Evolutionary conservation across 2,329 filamentous ascomycete species (phyloP), one percentile per base, ranked within the genome.

Genomic region (Phialocephala subalpina): DNA sequence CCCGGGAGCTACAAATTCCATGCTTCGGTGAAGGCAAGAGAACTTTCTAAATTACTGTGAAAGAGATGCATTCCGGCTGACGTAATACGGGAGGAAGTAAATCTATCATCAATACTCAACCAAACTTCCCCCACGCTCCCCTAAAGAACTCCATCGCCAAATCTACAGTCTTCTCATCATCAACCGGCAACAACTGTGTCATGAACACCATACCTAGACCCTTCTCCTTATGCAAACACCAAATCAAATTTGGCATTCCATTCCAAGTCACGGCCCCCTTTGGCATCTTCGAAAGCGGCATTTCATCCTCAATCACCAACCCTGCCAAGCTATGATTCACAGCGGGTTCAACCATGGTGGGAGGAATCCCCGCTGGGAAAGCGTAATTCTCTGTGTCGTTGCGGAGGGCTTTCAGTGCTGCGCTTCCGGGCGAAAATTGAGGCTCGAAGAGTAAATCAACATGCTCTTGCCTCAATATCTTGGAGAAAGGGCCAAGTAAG

Each of bases 221-320:
- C 16, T 45, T 58, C 35, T 45, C 56, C 22, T 11, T 45, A 29
- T 58, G 35, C 56, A 58, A 27, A 2, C 35, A 35, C 56, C 56
- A 58, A 45, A 58, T 58, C 8, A 45, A 40, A 58, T 58, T 58
- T 22, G 56, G 56, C 56, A 45, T 58, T n/a, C 56, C 56, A 27
- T 58, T 58, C 56, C 56, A 58, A 42, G 56, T 58, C n/a, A 58
- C 8, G 20, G 56, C 29, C 16, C 56, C 56, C 5, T 16, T 9
- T 6, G 38, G 56, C 36, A 58, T 58, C 7, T 40, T 14, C 22
- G 56, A 58, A 45, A 58, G 56, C 20, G 56, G 56, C 38, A 58
- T 40, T 25, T 58, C 36, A 22, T 12, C 56, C 16, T 58, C 56
- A 25, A 58, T 25, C 20, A 58, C 35, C 22, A 58, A 29, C 9